These are phyloP conservation scores for Hericium alpestre DNA, from an alignment of 768 basidiomycete genomes.

Conservation along the genomic window DNA sequence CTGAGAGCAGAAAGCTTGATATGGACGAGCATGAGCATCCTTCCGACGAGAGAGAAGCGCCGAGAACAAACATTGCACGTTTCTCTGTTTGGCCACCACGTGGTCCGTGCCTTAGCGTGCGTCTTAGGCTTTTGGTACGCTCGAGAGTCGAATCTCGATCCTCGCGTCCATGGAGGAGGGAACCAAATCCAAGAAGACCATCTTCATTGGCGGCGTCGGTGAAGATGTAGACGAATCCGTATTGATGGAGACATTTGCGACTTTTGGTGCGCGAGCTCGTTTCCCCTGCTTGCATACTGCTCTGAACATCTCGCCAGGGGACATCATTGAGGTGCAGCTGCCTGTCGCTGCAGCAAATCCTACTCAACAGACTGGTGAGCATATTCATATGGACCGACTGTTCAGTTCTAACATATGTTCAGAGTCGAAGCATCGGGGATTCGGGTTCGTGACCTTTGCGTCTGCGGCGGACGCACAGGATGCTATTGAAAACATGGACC, in stretches of 20 bases:
- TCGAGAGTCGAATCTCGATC: neutral
- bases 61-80: neutral
- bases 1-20: too few relatives aligned
- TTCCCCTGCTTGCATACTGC: too few relatives aligned
- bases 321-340: conserved; percentile 85
- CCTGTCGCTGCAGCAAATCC: conserved; percentile 72
- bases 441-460: conserved; percentile 84
- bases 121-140: neutral
- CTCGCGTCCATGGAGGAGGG: conserved; percentile 60
- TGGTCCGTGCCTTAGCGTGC: neutral
- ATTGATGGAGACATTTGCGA: conserved; percentile 71
- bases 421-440: conserved; percentile 85
- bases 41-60: too few relatives aligned
- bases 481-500: conserved; percentile 98
- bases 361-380: conserved; percentile 47
- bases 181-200: conserved; percentile 72
- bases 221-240: conserved; percentile 75
- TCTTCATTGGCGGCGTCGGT: conserved; percentile 75
- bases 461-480: conserved; percentile 81
- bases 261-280: conserved; percentile 57
- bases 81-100: neutral
- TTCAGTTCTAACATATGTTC: conserved; percentile 4
- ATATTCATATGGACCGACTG: neutral
- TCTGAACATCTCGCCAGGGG: conserved; percentile 39
- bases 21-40: too few relatives aligned